A percentile compares a stretch with the other conserved stretches of the same genome.
Conservation (phyloP, 768 basidiomycete genomes). For the Rhizopogon sp. region DNA sequence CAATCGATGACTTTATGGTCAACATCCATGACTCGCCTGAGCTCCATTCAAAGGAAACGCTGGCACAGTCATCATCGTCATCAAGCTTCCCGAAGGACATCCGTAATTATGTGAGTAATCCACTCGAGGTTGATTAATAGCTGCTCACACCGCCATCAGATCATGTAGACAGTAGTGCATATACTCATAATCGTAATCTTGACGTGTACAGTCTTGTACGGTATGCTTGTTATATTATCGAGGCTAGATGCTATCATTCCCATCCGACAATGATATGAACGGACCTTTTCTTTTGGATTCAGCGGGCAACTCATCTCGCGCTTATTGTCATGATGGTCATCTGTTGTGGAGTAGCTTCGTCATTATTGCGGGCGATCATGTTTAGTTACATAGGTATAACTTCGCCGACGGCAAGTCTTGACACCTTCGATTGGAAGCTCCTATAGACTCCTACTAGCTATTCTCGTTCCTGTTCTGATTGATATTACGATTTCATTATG, state of each 20-base stretch:
- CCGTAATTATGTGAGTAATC: conserved; percentile 29
- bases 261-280: no score
- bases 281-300: no score
- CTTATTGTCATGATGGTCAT: background rate
- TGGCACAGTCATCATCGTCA: conserved; percentile 16
- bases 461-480: background rate
- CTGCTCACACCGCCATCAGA: conserved; percentile 13
- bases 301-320: background rate
- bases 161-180: conserved; percentile 13
- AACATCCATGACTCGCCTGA: conserved; percentile 14
- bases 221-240: background rate
- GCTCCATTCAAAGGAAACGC: background rate
- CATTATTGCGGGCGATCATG: background rate
- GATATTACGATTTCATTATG: background rate
- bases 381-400: background rate
- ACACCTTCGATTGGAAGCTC: background rate
- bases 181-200: background rate
- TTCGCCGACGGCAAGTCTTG: background rate
- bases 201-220: background rate
- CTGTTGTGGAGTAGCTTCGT: background rate
- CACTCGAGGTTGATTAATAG: background rate
- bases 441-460: background rate
- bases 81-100: conserved; percentile 26
- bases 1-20: conserved; percentile 19
- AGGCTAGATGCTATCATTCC: background rate